Conservation (phyloP, 768 basidiomycete species). For the Rhizopogon sp. region DNA sequence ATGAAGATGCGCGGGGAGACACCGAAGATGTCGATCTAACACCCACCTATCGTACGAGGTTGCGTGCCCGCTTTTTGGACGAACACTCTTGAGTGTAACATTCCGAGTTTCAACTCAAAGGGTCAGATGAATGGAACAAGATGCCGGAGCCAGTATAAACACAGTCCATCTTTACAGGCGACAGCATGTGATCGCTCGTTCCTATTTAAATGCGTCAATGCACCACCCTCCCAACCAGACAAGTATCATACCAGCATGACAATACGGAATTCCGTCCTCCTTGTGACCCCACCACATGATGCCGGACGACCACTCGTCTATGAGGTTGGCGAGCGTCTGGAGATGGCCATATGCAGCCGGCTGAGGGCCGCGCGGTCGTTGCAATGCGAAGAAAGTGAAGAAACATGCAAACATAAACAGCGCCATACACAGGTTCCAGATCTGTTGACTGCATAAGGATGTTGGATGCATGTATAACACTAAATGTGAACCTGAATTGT, state of each 20-base stretch:
- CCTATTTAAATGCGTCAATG: background rate
- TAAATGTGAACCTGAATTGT: slow-evolving; percentile 17
- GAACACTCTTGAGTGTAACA: too few relatives aligned
- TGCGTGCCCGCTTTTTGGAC: too few relatives aligned
- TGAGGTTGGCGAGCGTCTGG: slow-evolving; percentile 28
- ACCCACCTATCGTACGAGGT: too few relatives aligned
- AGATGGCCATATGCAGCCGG: slow-evolving; percentile 28
- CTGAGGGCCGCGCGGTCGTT: slow-evolving; percentile 18
- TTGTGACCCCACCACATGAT: slow-evolving; percentile 17
- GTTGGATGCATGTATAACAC: background rate
- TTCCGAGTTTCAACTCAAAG: too few relatives aligned
- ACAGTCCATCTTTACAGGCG: background rate
- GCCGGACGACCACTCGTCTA: slow-evolving; percentile 29
- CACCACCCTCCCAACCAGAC: background rate
- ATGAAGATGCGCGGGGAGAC: too few relatives aligned
- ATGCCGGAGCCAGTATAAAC: background rate
- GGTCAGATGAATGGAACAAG: background rate
- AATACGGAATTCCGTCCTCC: slow-evolving; percentile 2
- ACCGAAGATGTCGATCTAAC: too few relatives aligned
- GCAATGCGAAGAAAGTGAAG: slow-evolving; percentile 11
- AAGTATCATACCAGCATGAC: background rate
- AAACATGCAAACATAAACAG: slow-evolving; percentile 17
- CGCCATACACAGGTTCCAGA: slow-evolving; percentile 19
- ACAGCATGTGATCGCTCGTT: background rate
- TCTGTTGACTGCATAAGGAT: slow-evolving; percentile 8